Percentiles rank a stretch among this genome's conserved stretches.
Conservation (phyloP, 176 grass and related monocot genomes). For the Zea mays region Zm-B73-REFERENCE-NAM-5.0 NC_050103.1:20831001-20831500, state of each 20-base stretch:
- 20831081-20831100: not conserved
- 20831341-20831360: not conserved
- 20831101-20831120: not conserved
- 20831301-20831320: not conserved
- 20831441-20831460: constrained; percentile 1
- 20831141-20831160: constrained; percentile 54
- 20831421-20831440: not conserved
- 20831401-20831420: constrained; percentile 36
- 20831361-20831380: constrained; percentile 12
- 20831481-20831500: constrained; percentile 25
- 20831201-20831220: not conserved
- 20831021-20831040: not conserved
- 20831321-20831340: not conserved
- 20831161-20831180: constrained; percentile 61
- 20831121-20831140: constrained; percentile 15
- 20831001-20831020: not conserved
- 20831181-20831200: constrained; percentile 65
- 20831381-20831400: not conserved
- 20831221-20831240: not conserved
- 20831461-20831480: not conserved
- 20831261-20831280: not conserved
- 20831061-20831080: not conserved
- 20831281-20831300: not conserved
- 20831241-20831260: not conserved
- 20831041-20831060: not conserved